phyloP scores from a whole-genome alignment of 2,329 filamentous ascomycete species.

The Aspergillus sp. region DNA sequence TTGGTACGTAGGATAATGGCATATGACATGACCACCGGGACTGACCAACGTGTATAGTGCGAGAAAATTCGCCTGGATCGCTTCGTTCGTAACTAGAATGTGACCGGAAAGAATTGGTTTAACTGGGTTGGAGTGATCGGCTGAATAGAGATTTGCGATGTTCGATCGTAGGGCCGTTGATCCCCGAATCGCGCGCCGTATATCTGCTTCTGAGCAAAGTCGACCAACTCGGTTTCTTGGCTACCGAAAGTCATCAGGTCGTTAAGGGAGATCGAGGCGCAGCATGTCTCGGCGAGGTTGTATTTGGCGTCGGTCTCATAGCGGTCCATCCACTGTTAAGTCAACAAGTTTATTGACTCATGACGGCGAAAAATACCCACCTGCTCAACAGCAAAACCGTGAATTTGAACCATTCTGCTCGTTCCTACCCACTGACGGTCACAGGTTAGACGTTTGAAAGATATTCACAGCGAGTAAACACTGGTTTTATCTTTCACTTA shows the following conservation, averaged over 20 bases:
- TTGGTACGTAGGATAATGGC: slow-evolving; percentile 81
- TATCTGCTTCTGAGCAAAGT: slow-evolving; percentile 18
- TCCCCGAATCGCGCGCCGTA: slow-evolving; percentile 22
- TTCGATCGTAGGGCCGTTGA: slow-evolving; percentile 19
- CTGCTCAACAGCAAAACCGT: slow-evolving; percentile 14
- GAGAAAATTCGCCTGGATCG: slow-evolving; percentile 77
- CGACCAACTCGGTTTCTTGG: slow-evolving; percentile 3
- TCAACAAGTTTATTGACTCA: slow-evolving; percentile 1
- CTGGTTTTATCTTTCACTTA: background rate
- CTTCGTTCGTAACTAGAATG: slow-evolving; percentile 70
- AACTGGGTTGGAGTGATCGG: too few species aligned
- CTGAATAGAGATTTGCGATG: slow-evolving; percentile 21
- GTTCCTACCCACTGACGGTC: too few species aligned
- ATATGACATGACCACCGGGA: slow-evolving; percentile 74
- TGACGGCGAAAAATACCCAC: slow-evolving; percentile 2
- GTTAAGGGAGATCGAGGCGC: slow-evolving; percentile 64
- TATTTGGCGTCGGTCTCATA: slow-evolving; percentile 48
- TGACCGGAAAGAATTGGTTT: slow-evolving; percentile 49
- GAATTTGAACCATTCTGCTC: slow-evolving; percentile 14
- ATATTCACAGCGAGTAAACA: background rate
- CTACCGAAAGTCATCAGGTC: slow-evolving; percentile 51
- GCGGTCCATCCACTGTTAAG: slow-evolving; percentile 50
- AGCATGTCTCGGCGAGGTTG: slow-evolving; percentile 76
- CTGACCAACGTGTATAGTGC: slow-evolving; percentile 65
- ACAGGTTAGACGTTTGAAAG: too few species aligned